Evolutionary conservation across 1,284 basidiomycete genomes (phyloP).

Genomic region (Tylopilus sp.): DNA sequence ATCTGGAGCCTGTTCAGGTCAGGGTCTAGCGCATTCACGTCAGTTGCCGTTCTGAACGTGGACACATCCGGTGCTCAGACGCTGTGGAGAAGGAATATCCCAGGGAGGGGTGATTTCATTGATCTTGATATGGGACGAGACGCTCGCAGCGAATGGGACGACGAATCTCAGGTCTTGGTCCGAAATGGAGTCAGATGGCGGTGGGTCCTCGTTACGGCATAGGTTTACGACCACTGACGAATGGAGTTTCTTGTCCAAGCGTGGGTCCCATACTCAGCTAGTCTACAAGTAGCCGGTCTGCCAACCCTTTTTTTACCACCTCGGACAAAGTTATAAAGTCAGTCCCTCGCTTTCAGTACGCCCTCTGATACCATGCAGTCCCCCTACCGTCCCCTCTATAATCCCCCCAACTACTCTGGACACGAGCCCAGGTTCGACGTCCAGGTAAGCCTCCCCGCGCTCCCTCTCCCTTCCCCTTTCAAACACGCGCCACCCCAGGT

Average conservation of each 20-base stretch:
- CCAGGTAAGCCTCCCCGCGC: slow-evolving; percentile 13
- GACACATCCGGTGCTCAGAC: slow-evolving; percentile 1
- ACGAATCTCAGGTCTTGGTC: slow-evolving; percentile 23
- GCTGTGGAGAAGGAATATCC: not conserved
- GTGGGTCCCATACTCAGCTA: slow-evolving; percentile 30
- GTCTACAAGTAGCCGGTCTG: slow-evolving; percentile 21
- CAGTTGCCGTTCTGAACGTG: slow-evolving; percentile 19
- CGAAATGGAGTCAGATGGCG: slow-evolving; percentile 25
- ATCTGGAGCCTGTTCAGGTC: slow-evolving; percentile 21
- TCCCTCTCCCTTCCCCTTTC: not conserved
- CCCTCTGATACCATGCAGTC: slow-evolving; percentile 5
- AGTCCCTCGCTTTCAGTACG: slow-evolving; percentile 6
- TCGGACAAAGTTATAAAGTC: slow-evolving; percentile 34
- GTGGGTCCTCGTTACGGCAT: slow-evolving; percentile 31
- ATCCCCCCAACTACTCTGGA: not conserved
- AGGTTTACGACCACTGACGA: slow-evolving; percentile 27
- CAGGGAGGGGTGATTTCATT: slow-evolving; percentile 27
- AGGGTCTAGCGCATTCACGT: slow-evolving; percentile 23
- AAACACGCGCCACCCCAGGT: slow-evolving; percentile 16
- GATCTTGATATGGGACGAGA: slow-evolving; percentile 21
- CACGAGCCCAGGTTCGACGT: slow-evolving; percentile 28
- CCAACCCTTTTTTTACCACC: slow-evolving; percentile 25
- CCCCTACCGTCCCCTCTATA: not conserved
- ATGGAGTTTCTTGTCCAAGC: slow-evolving; percentile 31
- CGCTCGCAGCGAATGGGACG: slow-evolving; percentile 15